phyloP scores from a whole-genome alignment of 2,329 filamentous ascomycete species.

The Xylariomycetidae sp. region DNA sequence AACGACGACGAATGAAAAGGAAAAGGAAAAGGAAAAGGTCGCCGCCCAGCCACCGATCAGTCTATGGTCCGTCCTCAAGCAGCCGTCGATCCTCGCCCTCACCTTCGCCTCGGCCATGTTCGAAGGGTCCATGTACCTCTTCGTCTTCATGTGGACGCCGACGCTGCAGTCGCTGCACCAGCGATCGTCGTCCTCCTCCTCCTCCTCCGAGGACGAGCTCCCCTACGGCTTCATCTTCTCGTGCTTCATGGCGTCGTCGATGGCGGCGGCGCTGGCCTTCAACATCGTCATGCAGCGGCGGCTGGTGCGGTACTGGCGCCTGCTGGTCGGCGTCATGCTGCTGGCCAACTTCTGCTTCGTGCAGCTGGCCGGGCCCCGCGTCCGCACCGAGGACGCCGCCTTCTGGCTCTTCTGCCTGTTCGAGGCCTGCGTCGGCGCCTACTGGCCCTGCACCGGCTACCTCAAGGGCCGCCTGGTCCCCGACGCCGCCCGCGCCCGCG shows the following conservation, averaged over 20 bases:
- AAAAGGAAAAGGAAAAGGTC: conserved; percentile 4
- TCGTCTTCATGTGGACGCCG: conserved; percentile 59
- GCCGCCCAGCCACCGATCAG: conserved; percentile 7
- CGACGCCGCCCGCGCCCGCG: conserved; percentile 46
- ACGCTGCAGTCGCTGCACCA: conserved; percentile 42
- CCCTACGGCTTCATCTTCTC: conserved; percentile 25
- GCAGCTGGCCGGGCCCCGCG: conserved; percentile 31
- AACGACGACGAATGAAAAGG: too few species aligned
- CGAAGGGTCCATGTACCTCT: conserved; percentile 58
- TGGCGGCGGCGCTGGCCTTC: conserved; percentile 22
- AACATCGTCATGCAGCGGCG: conserved; percentile 27
- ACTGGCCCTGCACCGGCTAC: conserved; percentile 52
- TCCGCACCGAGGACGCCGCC: conserved; percentile 36
- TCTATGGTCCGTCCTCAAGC: conserved; percentile 25
- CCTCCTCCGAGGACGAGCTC: too few species aligned
- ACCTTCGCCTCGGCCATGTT: conserved; percentile 52
- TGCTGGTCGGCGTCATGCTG: conserved; percentile 28
- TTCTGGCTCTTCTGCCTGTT: conserved; percentile 56
- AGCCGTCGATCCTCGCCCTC: conserved; percentile 46
- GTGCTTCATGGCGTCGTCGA: conserved; percentile 25
- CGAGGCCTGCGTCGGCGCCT: conserved; percentile 53
- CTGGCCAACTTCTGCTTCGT: conserved; percentile 35
- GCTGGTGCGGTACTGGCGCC: conserved; percentile 29
- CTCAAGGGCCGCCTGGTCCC: conserved; percentile 41
- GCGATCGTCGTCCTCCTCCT: conserved; percentile 13